These are phyloP conservation scores for Citrus reticulata DNA, from an alignment of 345 rosid genomes.

Conservation along the genomic window DNA sequence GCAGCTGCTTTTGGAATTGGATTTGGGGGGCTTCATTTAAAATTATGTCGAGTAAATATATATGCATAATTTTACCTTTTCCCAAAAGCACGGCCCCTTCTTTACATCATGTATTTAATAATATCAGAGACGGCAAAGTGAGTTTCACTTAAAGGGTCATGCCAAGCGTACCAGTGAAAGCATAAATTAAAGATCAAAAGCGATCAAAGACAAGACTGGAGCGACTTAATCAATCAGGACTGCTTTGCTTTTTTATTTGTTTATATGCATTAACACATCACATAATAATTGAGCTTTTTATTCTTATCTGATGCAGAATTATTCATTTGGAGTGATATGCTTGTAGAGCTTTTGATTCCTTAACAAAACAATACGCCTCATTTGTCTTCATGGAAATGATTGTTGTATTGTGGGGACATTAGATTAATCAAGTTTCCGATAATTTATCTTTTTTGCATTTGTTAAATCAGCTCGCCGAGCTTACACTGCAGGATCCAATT, in stretches of 20 bases:
- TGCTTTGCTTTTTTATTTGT: no score
- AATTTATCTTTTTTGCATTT: background rate
- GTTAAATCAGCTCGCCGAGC: background rate
- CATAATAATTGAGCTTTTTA: no score
- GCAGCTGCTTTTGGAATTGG: background rate
- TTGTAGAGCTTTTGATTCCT: background rate
- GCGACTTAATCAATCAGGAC: background rate
- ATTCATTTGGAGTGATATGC: background rate
- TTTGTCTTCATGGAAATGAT: background rate
- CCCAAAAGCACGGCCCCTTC: background rate
- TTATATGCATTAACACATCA: no score
- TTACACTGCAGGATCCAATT: background rate
- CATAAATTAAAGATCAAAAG: slow-evolving; percentile 1
- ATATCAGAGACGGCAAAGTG: background rate
- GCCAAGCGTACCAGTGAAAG: background rate
- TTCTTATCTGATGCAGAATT: no score
- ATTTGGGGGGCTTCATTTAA: background rate
- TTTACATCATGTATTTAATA: background rate
- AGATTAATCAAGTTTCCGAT: background rate
- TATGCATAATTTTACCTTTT: background rate
- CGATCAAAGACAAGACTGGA: slow-evolving; percentile 1
- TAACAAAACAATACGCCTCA: background rate
- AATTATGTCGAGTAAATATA: background rate
- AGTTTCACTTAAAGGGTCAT: background rate
- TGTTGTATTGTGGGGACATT: background rate